These are phyloP conservation scores for Lepidium africanum DNA, from an alignment of 345 rosid genomes.

Conservation along the genomic window DNA sequence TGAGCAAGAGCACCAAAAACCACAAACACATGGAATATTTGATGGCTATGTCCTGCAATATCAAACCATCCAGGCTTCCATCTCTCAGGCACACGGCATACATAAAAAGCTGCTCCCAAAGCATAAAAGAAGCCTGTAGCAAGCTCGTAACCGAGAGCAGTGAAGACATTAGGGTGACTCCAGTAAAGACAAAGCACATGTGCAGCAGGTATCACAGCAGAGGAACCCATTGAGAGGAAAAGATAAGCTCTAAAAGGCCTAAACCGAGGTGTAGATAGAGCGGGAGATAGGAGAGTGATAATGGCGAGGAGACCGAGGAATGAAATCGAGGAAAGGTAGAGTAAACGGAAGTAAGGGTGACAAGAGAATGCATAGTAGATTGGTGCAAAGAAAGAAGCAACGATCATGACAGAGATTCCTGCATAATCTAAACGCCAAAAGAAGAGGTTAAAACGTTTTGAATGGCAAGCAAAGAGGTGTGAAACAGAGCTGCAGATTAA, in stretches of 20 bases:
- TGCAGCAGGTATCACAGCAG: conserved; percentile 64
- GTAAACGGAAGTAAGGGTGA: conserved; percentile 44
- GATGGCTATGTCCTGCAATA: conserved; percentile 90
- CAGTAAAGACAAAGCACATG: conserved; percentile 61
- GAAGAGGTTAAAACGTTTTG: conserved; percentile 62
- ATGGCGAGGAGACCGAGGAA: conserved; percentile 55
- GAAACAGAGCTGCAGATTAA: conserved; percentile 77
- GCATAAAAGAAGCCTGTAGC: conserved; percentile 53
- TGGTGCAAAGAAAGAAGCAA: conserved; percentile 84
- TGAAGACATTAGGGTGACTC: conserved; percentile 53
- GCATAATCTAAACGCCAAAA: conserved; percentile 96
- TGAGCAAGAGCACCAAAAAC: conserved; percentile 79
- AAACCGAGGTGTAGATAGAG: conserved; percentile 44
- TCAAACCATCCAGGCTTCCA: conserved; percentile 95
- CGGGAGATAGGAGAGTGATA: conserved; percentile 70
- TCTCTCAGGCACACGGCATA: conserved; percentile 69
- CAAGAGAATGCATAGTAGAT: conserved; percentile 79
- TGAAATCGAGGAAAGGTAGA: conserved; percentile 61
- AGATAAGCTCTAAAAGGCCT: conserved; percentile 61
- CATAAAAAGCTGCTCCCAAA: conserved; percentile 57
- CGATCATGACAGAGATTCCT: conserved; percentile 85
- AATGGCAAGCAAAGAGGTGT: conserved; percentile 91
- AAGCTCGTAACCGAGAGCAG: conserved; percentile 57
- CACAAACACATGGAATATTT: conserved; percentile 86
- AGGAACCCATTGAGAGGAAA: conserved; percentile 82